These are phyloP conservation scores for Bipolaris bicolor DNA, from an alignment of 2,329 filamentous ascomycete species.

Conservation along the genomic window DNA sequence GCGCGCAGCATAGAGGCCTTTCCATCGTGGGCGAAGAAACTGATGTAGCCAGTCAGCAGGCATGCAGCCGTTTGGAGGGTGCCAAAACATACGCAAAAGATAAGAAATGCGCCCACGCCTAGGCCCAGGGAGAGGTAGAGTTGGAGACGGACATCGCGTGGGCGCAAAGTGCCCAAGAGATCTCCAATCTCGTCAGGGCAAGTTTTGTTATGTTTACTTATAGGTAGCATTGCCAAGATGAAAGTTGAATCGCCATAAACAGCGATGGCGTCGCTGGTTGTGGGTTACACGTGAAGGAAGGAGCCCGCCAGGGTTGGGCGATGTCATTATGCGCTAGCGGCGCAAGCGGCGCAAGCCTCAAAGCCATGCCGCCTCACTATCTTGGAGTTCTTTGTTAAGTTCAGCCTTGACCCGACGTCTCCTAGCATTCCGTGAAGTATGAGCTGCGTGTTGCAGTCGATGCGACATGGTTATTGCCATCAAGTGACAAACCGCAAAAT, in stretches of 20 bases:
- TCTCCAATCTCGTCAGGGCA: conserved; percentile 30
- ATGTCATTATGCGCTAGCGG: conserved; percentile 19
- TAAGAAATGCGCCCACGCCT: conserved; percentile 72
- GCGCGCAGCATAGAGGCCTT: conserved; percentile 84
- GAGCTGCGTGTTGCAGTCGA: background rate
- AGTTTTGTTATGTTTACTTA: conserved; percentile 20
- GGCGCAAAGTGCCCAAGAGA: conserved; percentile 43
- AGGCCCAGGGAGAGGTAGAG: conserved; percentile 73
- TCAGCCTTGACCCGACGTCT: too few relatives aligned
- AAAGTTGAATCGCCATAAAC: conserved; percentile 20
- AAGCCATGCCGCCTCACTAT: background rate
- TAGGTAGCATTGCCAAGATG: conserved; percentile 30
- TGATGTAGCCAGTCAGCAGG: conserved; percentile 50
- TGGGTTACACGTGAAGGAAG: conserved; percentile 11
- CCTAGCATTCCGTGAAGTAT: too few relatives aligned
- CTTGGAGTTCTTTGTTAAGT: too few relatives aligned
- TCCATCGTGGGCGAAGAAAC: conserved; percentile 90
- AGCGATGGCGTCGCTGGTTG: conserved; percentile 11
- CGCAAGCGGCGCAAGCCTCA: conserved; percentile 3
- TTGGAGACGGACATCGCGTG: conserved; percentile 63
- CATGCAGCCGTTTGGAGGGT: conserved; percentile 2
- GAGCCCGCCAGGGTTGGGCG: conserved; percentile 1
- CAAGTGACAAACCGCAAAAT: too few relatives aligned
- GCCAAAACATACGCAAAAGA: conserved; percentile 70
- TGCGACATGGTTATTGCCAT: too few relatives aligned